Evolutionary conservation across 495 filamentous ascomycete species (phyloP).

Genomic region (Neurospora sp.): DNA sequence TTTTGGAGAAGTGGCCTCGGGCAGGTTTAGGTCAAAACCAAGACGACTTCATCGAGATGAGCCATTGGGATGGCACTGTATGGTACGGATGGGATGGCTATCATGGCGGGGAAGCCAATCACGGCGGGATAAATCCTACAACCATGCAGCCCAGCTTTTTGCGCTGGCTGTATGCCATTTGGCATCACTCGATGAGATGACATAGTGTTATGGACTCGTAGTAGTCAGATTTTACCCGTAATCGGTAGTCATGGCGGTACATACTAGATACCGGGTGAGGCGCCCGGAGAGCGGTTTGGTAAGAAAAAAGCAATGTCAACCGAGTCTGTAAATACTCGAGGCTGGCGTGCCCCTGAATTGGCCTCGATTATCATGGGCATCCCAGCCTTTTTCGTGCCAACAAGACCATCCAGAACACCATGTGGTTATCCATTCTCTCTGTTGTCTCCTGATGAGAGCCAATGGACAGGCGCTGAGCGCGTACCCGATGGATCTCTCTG

Average conservation of each 20-base stretch:
- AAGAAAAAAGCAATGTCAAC: background rate
- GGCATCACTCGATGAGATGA: constrained; percentile 20
- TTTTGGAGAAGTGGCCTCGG: constrained; percentile 15
- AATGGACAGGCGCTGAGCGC: background rate
- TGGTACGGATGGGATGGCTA: too few species aligned
- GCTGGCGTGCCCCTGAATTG: background rate
- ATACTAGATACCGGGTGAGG: background rate
- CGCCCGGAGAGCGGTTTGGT: background rate
- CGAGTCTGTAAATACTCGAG: background rate
- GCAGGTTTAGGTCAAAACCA: constrained; percentile 23
- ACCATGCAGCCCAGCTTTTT: constrained; percentile 14
- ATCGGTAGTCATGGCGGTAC: background rate
- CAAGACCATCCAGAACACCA: background rate
- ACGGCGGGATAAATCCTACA: background rate
- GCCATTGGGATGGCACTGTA: too few species aligned
- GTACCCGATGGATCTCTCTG: background rate
- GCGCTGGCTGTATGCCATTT: constrained; percentile 17
- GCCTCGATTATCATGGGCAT: background rate
- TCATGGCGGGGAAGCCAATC: too few species aligned
- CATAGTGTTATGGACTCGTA: background rate
- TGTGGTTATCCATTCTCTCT: background rate
- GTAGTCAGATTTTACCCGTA: constrained; percentile 8
- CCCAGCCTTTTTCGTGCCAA: background rate
- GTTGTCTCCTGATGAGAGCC: background rate
- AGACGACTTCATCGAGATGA: too few species aligned